Conservation (phyloP, 768 basidiomycete genomes). For the Auriscalpium vulgare region DNA sequence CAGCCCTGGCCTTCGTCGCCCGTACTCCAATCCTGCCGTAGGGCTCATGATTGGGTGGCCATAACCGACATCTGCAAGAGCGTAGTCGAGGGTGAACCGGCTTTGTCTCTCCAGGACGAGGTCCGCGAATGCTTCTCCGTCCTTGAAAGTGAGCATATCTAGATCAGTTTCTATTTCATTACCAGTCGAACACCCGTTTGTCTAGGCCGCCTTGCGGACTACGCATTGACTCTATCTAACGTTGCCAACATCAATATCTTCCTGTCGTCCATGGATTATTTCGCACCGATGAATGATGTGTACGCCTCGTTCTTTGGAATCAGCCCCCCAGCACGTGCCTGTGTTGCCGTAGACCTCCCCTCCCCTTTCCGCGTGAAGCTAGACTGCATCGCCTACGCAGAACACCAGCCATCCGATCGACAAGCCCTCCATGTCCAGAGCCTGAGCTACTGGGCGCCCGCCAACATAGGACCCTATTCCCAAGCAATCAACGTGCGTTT, state of each 20-base stretch:
- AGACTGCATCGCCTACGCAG: constrained; percentile 73
- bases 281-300: constrained; percentile 65
- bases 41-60: constrained; percentile 59
- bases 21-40: too few relatives aligned
- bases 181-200: too few relatives aligned
- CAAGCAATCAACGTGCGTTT: constrained; percentile 74
- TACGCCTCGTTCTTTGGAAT: constrained; percentile 81
- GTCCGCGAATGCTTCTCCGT: constrained; percentile 57
- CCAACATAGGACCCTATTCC: constrained; percentile 98
- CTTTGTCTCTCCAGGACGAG: constrained; percentile 58
- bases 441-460: constrained; percentile 97
- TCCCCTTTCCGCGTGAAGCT: constrained; percentile 48
- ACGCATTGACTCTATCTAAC: constrained; percentile 46
- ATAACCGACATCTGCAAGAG: constrained; percentile 46
- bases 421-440: constrained; percentile 90
- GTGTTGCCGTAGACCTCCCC: constrained; percentile 74
- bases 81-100: constrained; percentile 8
- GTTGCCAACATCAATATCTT: constrained; percentile 76
- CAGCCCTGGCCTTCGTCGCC: too few relatives aligned
- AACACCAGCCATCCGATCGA: constrained; percentile 34
- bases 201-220: constrained; percentile 42
- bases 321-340: constrained; percentile 93
- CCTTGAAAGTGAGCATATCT: constrained; percentile 44
- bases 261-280: constrained; percentile 75
- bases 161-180: neutral